Base-by-base conservation (phyloP, 2,329 filamentous ascomycete species). In the Clathrospora elynae region DNA sequence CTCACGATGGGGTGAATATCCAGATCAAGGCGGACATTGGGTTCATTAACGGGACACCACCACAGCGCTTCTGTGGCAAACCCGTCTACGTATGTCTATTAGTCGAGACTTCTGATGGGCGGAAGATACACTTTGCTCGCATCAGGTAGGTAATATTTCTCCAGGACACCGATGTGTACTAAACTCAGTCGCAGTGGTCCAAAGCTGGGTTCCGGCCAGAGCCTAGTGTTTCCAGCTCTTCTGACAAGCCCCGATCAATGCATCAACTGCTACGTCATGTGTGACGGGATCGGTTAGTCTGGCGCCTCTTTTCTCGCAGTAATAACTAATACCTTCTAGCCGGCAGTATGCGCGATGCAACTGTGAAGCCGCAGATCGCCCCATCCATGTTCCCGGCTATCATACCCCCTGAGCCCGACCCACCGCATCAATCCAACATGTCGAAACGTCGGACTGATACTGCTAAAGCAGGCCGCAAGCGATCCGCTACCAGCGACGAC, bases 271-370 rank as follows among this genome's bases (percentile, higher is more conserved):
- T 82, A 85, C 61, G 76, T 91, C 34, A 87, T 88, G 67, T 97
- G 91, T 53, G 92, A 96, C 70, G 85, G 90, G 29, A 86, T 97
- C 57, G 88, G 80, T 81, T 66, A 49, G 71, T 46, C 5, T 6
- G 1, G 6, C 2, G 0, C n/a, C 8, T 19, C 6, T 13, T 5
- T 11, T 2, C 2, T 2, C 1, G 1, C 14, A 6, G 3, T n/a
- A 11, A n/a, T 29, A 9, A 12, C 53, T 61, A 24, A 64, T 9
- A 10, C 9, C 11, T 36, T 6, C 3, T 41, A 81, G 82, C 81
- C 48, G 81, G 81, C 8, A 84, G 82, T 8, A 67, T 78, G 59
- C 74, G 76, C 47, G 70, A 73, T 46, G 81, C 79, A 5, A 74
- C 75, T 16, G 48, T 84, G 8, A 76, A 74, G 36, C 77, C 77